Percentiles rank a stretch among this genome's conserved stretches.
Conservation (phyloP, 345 rosid species). For the Eucalyptus albens region DNA sequence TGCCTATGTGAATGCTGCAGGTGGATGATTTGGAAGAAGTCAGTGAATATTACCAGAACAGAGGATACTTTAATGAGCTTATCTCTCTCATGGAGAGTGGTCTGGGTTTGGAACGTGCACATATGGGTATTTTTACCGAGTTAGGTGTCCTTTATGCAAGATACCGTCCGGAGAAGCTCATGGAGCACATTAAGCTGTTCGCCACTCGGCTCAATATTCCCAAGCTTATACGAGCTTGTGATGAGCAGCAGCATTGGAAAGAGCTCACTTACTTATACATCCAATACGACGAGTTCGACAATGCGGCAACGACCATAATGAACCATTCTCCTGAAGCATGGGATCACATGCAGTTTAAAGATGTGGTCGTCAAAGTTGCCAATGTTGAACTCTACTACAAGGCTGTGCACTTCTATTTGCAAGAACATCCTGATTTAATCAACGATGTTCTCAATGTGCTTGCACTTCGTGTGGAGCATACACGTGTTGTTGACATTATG, state of each 20-base stretch:
- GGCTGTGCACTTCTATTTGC: constrained; percentile 95
- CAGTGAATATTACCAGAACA: constrained; percentile 87
- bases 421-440: constrained; percentile 90
- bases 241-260: constrained; percentile 93
- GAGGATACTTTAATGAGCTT: constrained; percentile 83
- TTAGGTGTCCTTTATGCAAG: constrained; percentile 97
- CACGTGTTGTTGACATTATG: constrained; percentile 92
- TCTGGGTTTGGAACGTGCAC: constrained; percentile 92
- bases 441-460: constrained; percentile 88
- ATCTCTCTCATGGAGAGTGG: constrained; percentile 99
- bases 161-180: constrained; percentile 90
- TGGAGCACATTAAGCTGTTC: constrained; percentile 91
- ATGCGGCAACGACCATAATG: constrained; percentile 94
- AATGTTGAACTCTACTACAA: constrained; percentile 91
- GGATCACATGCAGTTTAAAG: constrained; percentile 98
- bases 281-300: constrained; percentile 85
- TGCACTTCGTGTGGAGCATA: constrained; percentile 84
- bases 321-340: constrained; percentile 98
- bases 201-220: constrained; percentile 95
- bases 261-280: constrained; percentile 85
- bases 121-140: constrained; percentile 97
- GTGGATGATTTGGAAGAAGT: constrained; percentile 96
- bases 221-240: constrained; percentile 94
- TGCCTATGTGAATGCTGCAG: constrained; percentile 11
- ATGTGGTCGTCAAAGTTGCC: constrained; percentile 81